Base-by-base conservation (phyloP, 352 stramenopile species). In the Aphanomyces euteiches region DNA sequence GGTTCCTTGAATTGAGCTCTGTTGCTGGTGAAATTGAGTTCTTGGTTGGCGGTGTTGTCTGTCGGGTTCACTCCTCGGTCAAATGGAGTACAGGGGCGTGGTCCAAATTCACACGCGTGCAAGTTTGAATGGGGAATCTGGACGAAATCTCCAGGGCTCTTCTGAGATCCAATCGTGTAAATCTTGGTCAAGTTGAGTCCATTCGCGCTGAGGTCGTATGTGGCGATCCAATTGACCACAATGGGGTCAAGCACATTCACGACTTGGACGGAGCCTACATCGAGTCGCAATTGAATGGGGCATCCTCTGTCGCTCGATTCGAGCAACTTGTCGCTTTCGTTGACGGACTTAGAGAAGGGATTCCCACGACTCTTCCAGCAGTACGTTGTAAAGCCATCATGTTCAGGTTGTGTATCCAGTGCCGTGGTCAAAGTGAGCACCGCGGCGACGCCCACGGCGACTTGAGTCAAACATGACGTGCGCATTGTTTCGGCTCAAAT, bases 331-430 rank as follows among this genome's bases (percentile, higher is more conserved):
- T 40, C 37, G 19, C 28, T 43, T 1, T 40, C 15, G 54, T 61
- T 61, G 17, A 61, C 17, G 54, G 19, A 19, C 54, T 61, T 61
- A 37, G 54, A 28, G 43, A 40, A 37, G 19, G 54, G 54, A 39
- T 41, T 61, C 6, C 34, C 54, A 7, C 37, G 19, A 37, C n/a
- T 41, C 7, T 39, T 61, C 54, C 54, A 61, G 28, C 54, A 61
- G 54, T 61, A 61, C 54, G 54, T 61, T 7, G 54, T 61, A 37
- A 61, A 61, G 7, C 54, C 54, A 39, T 61, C 54, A 37, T 61
- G 54, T 61, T 61, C 54, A 39, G 54, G 54, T 37, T 61, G 54
- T 37, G 54, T 40, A 37, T 61, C 28, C 28, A 28, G 28, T 28
- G 28, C 28, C 28, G 28, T 28, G 28, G 28, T 28, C 28, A 28